Percentiles rank a stretch among this genome's conserved stretches.
phyloP scores from a whole-genome alignment of 495 filamentous ascomycete species.

The Daldinia childiae region DNA sequence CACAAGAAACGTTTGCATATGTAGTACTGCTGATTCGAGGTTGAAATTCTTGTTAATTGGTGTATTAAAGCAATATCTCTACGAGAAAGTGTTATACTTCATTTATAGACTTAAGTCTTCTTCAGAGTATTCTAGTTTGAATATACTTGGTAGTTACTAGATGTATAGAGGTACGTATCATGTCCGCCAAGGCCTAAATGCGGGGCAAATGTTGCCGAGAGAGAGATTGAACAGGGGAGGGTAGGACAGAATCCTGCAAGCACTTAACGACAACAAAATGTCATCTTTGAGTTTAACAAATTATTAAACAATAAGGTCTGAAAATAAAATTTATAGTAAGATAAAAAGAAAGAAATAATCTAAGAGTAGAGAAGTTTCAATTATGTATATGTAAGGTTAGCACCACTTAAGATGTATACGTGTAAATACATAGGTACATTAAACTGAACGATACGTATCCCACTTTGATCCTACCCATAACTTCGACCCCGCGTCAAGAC shows the following conservation, averaged over 20 bases:
- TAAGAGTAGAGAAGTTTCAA: neutral
- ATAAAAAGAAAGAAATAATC: neutral
- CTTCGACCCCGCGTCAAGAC: conserved; percentile 31
- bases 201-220: neutral
- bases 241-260: conserved; percentile 17
- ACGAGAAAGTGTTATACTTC: neutral
- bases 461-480: conserved; percentile 11
- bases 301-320: neutral
- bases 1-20: neutral
- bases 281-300: neutral
- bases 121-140: neutral
- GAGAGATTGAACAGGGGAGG: conserved; percentile 4
- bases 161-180: neutral
- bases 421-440: no score
- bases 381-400: no score
- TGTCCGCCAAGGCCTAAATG: neutral
- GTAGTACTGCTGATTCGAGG: neutral
- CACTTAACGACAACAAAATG: conserved; percentile 16
- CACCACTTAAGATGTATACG: neutral
- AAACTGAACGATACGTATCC: neutral
- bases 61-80: neutral
- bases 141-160: neutral
- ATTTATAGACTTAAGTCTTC: neutral
- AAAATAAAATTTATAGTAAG: neutral
- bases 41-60: neutral